Conservation (phyloP, 208 protist genomes). For the Porcisia deanei region DNA sequence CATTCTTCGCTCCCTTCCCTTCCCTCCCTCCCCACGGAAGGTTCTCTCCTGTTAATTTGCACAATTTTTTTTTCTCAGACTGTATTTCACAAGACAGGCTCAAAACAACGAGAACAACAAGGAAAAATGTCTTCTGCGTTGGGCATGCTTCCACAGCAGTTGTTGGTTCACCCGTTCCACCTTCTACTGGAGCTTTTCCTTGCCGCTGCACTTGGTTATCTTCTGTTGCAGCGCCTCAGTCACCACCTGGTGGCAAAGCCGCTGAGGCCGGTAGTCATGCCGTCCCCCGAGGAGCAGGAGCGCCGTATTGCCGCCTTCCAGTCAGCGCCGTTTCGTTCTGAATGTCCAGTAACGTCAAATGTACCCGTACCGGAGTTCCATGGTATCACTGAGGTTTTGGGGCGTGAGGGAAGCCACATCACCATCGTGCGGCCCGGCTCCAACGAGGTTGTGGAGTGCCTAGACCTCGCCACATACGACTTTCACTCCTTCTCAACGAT, state of each 20-base stretch:
- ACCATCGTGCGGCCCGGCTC: conserved; percentile 43
- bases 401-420: conserved; percentile 58
- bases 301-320: conserved; percentile 66
- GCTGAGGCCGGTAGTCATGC: conserved; percentile 38
- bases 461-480: conserved; percentile 94
- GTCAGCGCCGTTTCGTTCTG: conserved; percentile 57
- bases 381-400: conserved; percentile 49
- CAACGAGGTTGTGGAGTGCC: conserved; percentile 42
- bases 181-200: conserved; percentile 71
- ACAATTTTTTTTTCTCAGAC: neutral
- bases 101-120: neutral
- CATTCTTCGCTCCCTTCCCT: neutral
- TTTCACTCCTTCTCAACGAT: conserved; percentile 94
- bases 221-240: conserved; percentile 35
- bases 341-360: conserved; percentile 43
- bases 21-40: neutral
- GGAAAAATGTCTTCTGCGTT: conserved; percentile 17
- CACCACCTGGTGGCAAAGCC: conserved; percentile 17
- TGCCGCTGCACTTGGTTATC: conserved; percentile 43
- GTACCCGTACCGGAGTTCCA: conserved; percentile 42
- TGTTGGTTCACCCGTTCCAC: conserved; percentile 65
- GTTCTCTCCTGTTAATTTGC: too few species aligned
- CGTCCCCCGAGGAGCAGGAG: conserved; percentile 82
- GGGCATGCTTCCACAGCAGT: conserved; percentile 30
- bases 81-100: neutral